Base-by-base conservation (phyloP, 2,329 filamentous ascomycete genomes). In the Sclerotinia minor region DNA sequence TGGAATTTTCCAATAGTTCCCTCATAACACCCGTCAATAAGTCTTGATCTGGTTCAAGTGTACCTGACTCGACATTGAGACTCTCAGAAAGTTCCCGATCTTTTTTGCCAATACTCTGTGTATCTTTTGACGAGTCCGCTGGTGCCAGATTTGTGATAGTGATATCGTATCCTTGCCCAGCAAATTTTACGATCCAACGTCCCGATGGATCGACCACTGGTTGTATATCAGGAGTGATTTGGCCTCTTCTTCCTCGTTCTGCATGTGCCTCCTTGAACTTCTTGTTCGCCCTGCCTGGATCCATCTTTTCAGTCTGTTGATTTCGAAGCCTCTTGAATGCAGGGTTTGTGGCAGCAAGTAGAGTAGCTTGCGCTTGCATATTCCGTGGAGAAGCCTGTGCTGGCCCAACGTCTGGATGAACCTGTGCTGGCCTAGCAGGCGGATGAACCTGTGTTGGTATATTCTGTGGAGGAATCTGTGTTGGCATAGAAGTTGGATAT, bases 121-220 rank as follows among this genome's bases (percentile, higher is more conserved):
- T 5, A 17, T 17, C 15, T 17, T 5, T 41, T 5, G 2, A 54
- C 5, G 1, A 2, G n/a, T 1, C 1, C 9, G 6, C 9, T n/a
- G 8, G 17, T n/a, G 19, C 19, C 5, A 54, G 9, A 21, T 54
- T 7, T 5, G 52, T n/a, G 32, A 54, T 2, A 19, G 4, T 32
- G 19, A 54, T 21, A 35, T 29, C 32, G 19, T 54, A 54, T 17
- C 38, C 38, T 15, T n/a, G 29, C 17, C 9, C 19, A 35, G 9
- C 5, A 35, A 21, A 9, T 32, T 21, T 13, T 1, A 11, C 17
- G 52, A 35, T 13, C 29, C 13, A 41, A 17, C 38, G 13, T 13
- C 13, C 15, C 13, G 13, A 5, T 41, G 5, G 38, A 41, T 35
- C 29, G n/a, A 7, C 11, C 11, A 3, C 15, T 55, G 3, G 19